These are phyloP conservation scores for Galerina marginata DNA, from an alignment of 768 basidiomycete genomes.

Conservation along the genomic window DNA sequence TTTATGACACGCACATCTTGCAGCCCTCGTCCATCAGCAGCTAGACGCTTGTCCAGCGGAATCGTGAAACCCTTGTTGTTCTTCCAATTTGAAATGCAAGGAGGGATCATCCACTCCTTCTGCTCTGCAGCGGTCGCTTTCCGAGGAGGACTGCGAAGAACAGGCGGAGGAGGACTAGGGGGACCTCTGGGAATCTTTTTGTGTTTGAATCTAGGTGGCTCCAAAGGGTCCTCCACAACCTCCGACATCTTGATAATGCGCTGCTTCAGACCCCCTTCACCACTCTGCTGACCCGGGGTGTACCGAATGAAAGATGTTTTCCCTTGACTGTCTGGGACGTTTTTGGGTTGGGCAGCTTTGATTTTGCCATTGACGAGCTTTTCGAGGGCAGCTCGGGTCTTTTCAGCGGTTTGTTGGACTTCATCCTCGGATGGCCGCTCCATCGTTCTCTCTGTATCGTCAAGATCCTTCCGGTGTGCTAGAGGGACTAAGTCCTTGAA, in stretches of 20 bases:
- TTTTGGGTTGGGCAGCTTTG: constrained; percentile 97
- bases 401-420: constrained; percentile 88
- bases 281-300: constrained; percentile 90
- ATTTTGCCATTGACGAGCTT: constrained; percentile 95
- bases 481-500: constrained; percentile 98
- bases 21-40: constrained; percentile 96
- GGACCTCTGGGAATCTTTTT: constrained; percentile 99
- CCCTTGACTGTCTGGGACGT: constrained; percentile 84
- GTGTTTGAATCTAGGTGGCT: constrained; percentile 97
- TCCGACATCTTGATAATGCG: constrained; percentile 99
- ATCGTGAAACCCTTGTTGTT: constrained; percentile 99
- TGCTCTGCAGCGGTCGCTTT: constrained; percentile 97
- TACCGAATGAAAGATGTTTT: constrained; percentile 94
- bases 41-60: constrained; percentile 95
- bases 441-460: constrained; percentile 74
- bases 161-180: constrained; percentile 95
- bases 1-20: constrained; percentile 78
- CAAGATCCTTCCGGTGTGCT: constrained; percentile 84
- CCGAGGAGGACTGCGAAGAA: constrained; percentile 92
- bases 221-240: constrained; percentile 95
- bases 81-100: constrained; percentile 99
- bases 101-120: constrained; percentile 99
- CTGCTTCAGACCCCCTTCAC: constrained; percentile 76
- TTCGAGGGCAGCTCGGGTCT: constrained; percentile 89
- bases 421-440: constrained; percentile 95